Evolutionary conservation across 441 rosid genomes (phyloP).

Genomic region (Adansonia rubrostipa): DNA sequence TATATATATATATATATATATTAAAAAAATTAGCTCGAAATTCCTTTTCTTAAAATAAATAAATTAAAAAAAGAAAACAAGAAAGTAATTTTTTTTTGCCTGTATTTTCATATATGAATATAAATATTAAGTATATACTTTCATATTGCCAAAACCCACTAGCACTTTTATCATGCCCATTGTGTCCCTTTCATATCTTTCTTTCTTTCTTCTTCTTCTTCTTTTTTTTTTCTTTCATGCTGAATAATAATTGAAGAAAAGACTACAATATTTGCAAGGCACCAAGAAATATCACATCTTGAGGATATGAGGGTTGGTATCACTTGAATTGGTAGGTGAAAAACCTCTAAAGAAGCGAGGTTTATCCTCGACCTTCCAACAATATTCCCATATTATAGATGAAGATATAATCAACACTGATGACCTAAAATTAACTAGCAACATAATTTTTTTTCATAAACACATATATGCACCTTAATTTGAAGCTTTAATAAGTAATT

Average conservation of each 20-base stretch:
- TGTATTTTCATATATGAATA: neutral
- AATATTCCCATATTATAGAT: slow-evolving; percentile 10
- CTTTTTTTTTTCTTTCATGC: neutral
- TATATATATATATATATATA: too few relatives aligned
- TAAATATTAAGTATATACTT: slow-evolving; percentile 23
- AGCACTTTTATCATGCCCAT: slow-evolving; percentile 27
- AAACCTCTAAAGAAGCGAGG: slow-evolving; percentile 36
- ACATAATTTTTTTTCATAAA: neutral
- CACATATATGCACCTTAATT: neutral
- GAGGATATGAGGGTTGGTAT: slow-evolving; percentile 34
- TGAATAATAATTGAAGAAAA: slow-evolving; percentile 10
- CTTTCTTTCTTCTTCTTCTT: neutral
- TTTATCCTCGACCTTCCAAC: slow-evolving; percentile 38
- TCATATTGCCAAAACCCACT: slow-evolving; percentile 25
- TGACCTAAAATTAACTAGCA: neutral
- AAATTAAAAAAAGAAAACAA: too few relatives aligned
- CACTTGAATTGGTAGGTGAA: slow-evolving; percentile 41
- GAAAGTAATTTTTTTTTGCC: too few relatives aligned
- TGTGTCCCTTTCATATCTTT: slow-evolving; percentile 26
- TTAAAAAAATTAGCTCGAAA: too few relatives aligned
- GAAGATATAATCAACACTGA: slow-evolving; percentile 9
- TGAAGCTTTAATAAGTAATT: neutral
- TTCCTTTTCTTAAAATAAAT: too few relatives aligned
- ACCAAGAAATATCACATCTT: slow-evolving; percentile 32
- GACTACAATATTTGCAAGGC: slow-evolving; percentile 32